Evolutionary conservation across 768 basidiomycete genomes (phyloP).

Genomic region (Pholiota molesta): DNA sequence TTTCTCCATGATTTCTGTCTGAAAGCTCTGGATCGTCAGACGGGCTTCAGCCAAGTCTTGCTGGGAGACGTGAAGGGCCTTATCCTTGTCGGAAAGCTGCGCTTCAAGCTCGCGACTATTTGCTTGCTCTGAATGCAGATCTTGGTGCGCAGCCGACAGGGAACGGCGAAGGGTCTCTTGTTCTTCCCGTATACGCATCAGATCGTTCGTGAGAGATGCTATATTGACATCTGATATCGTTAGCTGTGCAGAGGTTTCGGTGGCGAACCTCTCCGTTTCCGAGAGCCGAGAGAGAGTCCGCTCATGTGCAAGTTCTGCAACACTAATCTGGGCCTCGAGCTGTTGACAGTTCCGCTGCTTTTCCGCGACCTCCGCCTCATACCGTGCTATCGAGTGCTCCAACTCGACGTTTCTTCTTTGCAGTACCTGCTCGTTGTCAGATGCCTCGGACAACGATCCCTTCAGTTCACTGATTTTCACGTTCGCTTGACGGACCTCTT

Average conservation of each 20-base stretch:
- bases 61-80: not conserved
- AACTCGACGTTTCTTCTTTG: not conserved
- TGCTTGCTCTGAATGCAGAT: conserved; percentile 3
- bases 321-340: conserved; percentile 3
- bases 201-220: not conserved
- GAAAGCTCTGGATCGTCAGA: not conserved
- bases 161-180: not conserved
- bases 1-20: conserved; percentile 8
- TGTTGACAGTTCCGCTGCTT: not conserved
- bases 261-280: conserved; percentile 3
- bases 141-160: not conserved
- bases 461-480: not conserved
- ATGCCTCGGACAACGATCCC: not conserved
- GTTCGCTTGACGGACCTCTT: not conserved
- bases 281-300: not conserved
- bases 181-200: not conserved
- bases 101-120: not conserved
- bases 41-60: not conserved
- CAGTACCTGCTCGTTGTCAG: not conserved
- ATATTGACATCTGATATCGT: not conserved
- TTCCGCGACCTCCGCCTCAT: not conserved
- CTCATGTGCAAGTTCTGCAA: not conserved
- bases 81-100: not conserved
- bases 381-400: not conserved
- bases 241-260: conserved; percentile 1